Conservation (phyloP, 257 asterid species). For the Petrea volubilis region DNA sequence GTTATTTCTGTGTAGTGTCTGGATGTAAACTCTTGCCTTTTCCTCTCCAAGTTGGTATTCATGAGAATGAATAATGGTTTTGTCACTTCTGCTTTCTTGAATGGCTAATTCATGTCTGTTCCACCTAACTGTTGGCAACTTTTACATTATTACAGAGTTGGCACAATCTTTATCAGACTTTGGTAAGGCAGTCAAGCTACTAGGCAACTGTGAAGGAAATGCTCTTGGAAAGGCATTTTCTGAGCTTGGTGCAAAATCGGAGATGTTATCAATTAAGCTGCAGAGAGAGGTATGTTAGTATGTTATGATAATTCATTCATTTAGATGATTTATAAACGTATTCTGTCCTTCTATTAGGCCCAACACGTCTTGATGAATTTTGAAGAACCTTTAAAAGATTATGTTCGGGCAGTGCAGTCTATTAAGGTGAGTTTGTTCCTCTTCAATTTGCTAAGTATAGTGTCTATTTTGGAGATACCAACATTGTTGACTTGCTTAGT, state of each 20-base stretch:
- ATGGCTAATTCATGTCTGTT: constrained; percentile 12
- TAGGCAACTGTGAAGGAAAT: constrained; percentile 78
- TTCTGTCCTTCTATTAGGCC: constrained; percentile 56
- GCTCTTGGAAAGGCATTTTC: constrained; percentile 91
- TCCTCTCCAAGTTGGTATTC: constrained; percentile 3
- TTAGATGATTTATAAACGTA: constrained; percentile 17
- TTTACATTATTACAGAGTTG: constrained; percentile 57
- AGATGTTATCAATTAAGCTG: constrained; percentile 67
- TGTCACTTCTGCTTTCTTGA: background rate
- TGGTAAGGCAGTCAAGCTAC: constrained; percentile 92
- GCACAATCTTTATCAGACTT: constrained; percentile 90
- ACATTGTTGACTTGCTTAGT: background rate
- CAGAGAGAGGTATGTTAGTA: constrained; percentile 71
- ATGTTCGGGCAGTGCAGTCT: constrained; percentile 96
- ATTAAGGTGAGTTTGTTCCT: constrained; percentile 63
- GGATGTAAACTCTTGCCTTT: constrained; percentile 12
- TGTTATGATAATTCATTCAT: constrained; percentile 7
- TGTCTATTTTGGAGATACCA: background rate
- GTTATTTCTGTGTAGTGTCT: background rate
- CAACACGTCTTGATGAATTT: constrained; percentile 92
- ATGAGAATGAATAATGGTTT: constrained; percentile 7
- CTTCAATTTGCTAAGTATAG: background rate
- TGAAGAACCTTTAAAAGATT: constrained; percentile 96
- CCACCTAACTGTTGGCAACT: constrained; percentile 10
- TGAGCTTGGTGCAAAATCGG: constrained; percentile 88